Percentiles rank a stretch among this genome's conserved stretches.
These are phyloP conservation scores for Colletotrichum tanaceti DNA, from an alignment of 2,329 filamentous ascomycete species.

Conservation along the genomic window DNA sequence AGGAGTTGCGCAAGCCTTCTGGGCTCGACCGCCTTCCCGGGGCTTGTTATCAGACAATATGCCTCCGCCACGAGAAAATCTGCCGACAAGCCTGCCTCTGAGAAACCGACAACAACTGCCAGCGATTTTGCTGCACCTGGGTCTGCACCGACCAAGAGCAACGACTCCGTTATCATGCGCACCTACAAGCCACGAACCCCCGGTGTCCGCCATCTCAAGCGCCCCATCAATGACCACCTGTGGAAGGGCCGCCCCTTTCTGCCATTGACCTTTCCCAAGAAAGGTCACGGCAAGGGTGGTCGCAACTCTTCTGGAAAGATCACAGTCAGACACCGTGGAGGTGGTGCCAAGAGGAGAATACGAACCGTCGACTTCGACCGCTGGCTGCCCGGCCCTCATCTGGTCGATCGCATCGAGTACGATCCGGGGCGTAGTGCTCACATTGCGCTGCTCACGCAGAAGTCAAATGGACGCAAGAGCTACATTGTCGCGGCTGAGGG, in stretches of 20 bases:
- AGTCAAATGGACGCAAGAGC: constrained; percentile 79
- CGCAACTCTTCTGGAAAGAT: constrained; percentile 88
- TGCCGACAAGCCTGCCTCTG: constrained; percentile 15
- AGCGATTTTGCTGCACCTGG: constrained; percentile 38
- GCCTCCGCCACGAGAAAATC: constrained; percentile 31
- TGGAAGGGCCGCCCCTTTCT: constrained; percentile 92
- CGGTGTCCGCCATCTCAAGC: constrained; percentile 88
- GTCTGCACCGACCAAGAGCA: constrained; percentile 44
- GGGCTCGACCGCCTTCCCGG: constrained; percentile 24
- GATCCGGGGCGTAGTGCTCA: constrained; percentile 94
- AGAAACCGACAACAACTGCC: constrained; percentile 41
- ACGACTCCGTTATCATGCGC: constrained; percentile 67
- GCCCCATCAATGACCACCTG: constrained; percentile 94
- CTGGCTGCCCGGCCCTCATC: constrained; percentile 80
- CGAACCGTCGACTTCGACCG: constrained; percentile 91
- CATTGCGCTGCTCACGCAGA: constrained; percentile 84
- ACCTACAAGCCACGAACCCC: constrained; percentile 95
- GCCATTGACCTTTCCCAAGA: constrained; percentile 89
- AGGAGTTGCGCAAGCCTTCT: constrained; percentile 19
- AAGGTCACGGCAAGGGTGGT: constrained; percentile 91
- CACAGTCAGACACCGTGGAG: constrained; percentile 91
- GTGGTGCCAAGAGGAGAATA: constrained; percentile 91
- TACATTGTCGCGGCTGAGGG: constrained; percentile 98
- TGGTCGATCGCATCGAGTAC: constrained; percentile 95
- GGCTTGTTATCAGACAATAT: constrained; percentile 27